Evolutionary conservation across 768 basidiomycete genomes (phyloP), one percentile per base, ranked within the genome.

Genomic region (Mycena rosella): DNA sequence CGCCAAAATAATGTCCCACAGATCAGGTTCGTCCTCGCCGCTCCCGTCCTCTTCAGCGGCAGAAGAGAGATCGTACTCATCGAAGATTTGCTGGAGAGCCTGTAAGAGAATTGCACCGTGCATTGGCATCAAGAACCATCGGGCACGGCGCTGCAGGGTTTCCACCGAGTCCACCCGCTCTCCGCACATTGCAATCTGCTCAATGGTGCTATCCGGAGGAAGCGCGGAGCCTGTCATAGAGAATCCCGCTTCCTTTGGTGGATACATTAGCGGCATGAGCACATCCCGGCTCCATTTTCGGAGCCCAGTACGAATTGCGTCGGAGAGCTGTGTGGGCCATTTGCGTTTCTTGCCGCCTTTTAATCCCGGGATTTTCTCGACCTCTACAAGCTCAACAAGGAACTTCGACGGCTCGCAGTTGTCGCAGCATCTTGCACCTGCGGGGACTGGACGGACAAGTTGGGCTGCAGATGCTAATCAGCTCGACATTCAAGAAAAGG

Each of bases 401-500:
- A 73, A 73, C 18, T 13, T 49, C 1, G 30, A 29, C 1, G 70
- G 65, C 7, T 48, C 42, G 49, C 72, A 73, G 15, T 26, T 32
- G 52, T 71, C 56, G 44, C 72, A 73, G 54, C 72, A 73, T 10
- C 63, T 67, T 26, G 70, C 48, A 29, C 45, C 36, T 0, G 24
- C 18, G 18, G 53, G 48, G 14, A 29, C 30, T 14, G 20, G 42
- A 47, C n/a, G 29, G 7, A 29, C 29, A 3, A 45, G 40, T 30
- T 40, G 44, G 22, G 52, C 49, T 59, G 20, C 27, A 18, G 24
- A 49, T n/a, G 6, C 9, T 2, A 5, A 49, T 49, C 10, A 20
- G 51, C 30, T 8, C 3, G 9, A 40, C 11, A 18, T 18, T 20
- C 2, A 52, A 3, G 32, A 15, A 6, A 40, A 40, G 17, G 14